A percentile compares a stretch with the other conserved stretches of the same genome.
Evolutionary conservation across 768 basidiomycete genomes (phyloP).

Genomic region (Pseudohyphozyma bogoriensis): DNA sequence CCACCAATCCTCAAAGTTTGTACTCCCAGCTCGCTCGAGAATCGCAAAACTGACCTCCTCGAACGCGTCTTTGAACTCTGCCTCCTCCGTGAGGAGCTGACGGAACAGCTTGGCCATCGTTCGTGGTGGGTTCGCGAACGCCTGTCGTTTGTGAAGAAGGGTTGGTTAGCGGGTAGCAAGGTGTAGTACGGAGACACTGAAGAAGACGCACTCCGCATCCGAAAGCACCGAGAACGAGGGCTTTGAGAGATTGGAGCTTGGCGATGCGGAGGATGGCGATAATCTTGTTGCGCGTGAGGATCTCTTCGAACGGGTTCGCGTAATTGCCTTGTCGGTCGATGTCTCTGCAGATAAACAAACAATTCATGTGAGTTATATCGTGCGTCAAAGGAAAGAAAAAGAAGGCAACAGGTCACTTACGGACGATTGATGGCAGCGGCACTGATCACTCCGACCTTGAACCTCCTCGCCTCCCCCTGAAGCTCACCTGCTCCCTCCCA

Average conservation of each 20-base stretch:
- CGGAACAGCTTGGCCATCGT: background rate
- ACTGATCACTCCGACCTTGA: background rate
- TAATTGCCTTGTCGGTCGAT: no score
- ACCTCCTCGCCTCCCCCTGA: background rate
- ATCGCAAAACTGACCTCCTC: conserved; percentile 1
- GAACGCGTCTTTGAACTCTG: background rate
- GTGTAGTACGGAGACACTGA: background rate
- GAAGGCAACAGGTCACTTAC: background rate
- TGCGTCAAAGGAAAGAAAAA: no score
- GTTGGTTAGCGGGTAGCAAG: background rate
- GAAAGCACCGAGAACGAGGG: conserved; percentile 1
- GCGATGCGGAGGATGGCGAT: conserved; percentile 1
- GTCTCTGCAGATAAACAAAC: no score
- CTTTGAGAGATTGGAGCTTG: background rate
- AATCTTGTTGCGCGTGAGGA: background rate
- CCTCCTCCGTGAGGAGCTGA: background rate
- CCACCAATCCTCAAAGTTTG: background rate
- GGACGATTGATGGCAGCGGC: background rate
- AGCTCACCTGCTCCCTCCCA: background rate
- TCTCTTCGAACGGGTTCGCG: background rate
- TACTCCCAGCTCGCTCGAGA: background rate
- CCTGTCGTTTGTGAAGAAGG: background rate
- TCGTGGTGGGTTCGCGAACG: background rate
- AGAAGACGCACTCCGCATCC: background rate
- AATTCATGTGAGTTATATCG: no score